Evolutionary conservation across 73 alveolate species (phyloP).

Genomic region (Uronychia setigera): DNA sequence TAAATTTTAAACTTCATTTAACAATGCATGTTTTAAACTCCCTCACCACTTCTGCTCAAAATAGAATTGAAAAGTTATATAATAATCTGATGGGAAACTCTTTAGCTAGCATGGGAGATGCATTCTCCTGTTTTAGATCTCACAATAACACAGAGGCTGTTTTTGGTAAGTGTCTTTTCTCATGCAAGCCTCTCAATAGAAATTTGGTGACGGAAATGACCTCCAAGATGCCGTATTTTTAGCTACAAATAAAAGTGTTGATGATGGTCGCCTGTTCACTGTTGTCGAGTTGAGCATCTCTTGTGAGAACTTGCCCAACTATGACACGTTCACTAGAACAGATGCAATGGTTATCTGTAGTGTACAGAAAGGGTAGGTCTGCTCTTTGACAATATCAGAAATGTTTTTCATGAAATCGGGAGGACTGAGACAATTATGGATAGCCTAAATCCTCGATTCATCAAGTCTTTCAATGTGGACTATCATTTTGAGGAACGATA

Average conservation of each 20-base stretch:
- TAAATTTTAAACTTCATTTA: too few relatives aligned
- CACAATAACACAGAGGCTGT: not conserved
- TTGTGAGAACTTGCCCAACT: conserved; percentile 68
- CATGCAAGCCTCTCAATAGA: not conserved
- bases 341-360: conserved; percentile 62
- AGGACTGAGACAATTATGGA: conserved; percentile 83
- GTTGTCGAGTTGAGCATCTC: conserved; percentile 40
- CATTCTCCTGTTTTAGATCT: not conserved
- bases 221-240: conserved; percentile 50
- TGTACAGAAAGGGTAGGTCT: conserved; percentile 53
- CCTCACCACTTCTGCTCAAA: too few relatives aligned
- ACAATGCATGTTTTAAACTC: too few relatives aligned
- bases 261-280: conserved; percentile 5
- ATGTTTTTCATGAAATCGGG: conserved; percentile 57
- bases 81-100: conserved; percentile 47
- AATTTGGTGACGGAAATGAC: conserved; percentile 40
- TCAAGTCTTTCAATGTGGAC: conserved; percentile 64
- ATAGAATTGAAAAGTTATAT: too few relatives aligned
- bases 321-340: conserved; percentile 65
- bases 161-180: not conserved
- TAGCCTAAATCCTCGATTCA: conserved; percentile 72
- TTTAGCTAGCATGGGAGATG: not conserved
- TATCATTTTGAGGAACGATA: conserved; percentile 76
- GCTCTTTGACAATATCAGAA: not conserved
- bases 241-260: conserved; percentile 40